Evolutionary conservation across 345 rosid genomes (phyloP), one percentile per base, ranked within the genome.

Genomic region (Sisymbrium altissimum): DNA sequence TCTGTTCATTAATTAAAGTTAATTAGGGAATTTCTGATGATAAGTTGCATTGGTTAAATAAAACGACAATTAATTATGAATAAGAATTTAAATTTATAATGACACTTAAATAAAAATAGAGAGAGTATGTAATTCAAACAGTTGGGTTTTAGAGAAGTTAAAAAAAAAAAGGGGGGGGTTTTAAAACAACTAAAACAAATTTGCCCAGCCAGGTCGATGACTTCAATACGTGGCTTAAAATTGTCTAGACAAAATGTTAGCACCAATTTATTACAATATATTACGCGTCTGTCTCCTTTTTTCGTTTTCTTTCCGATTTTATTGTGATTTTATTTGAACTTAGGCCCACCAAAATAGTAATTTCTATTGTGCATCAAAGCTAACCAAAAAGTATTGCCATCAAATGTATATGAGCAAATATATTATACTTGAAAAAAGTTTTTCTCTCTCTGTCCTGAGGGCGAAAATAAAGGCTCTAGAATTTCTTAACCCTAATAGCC

Each of bases 151-250:
- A 18, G 8, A 55, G 39, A 14, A 54, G 17, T 68, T 69, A 25
- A 0, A 29, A 29, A 18, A 44, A 49, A 25, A 55, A 48, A 44
- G n/a, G n/a, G n/a, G n/a, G n/a, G n/a, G n/a, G n/a, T n/a, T n/a
- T n/a, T n/a, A n/a, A n/a, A n/a, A n/a, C n/a, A n/a, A n/a, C n/a
- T n/a, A n/a, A n/a, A n/a, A 65, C 43, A 56, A 45, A 65, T 15
- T 45, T 57, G 50, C 19, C 59, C n/a, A 50, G 67, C 48, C 72
- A 66, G 41, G 68, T 74, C 60, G 54, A 74, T 48, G 67, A 53
- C 49, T 75, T 75, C 19, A 68, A 75, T 60, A 52, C 23, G 70
- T 75, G 69, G 79, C 74, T 75, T 75, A 41, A 68, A 52, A 40
- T 9, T 68, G 74, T 68, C 74, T 60, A 21, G n/a, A 29, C 38